Base-by-base conservation (phyloP, 2,329 filamentous ascomycete species). In the Monosporascus sp. region DNA sequence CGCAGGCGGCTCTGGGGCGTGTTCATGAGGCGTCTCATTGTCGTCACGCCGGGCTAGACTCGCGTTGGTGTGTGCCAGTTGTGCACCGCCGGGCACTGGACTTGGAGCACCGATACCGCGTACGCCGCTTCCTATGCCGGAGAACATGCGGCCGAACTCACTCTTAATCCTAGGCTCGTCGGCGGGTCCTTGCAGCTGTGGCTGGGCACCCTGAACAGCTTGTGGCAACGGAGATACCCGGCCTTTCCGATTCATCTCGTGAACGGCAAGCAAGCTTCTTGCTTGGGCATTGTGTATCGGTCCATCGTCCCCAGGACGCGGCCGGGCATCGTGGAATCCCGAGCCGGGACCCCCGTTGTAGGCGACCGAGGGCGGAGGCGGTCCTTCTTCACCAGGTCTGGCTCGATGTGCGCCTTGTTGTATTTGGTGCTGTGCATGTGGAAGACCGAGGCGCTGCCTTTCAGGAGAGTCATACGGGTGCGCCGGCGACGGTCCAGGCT, bases 101-200 rank as follows among this genome's bases (percentile, higher is more conserved):
- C 79, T 82, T 16, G 79, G 76, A 37, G 77, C 71, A 24, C 74
- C 75, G 54, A 80, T 75, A 41, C 71, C 74, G 56, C 72, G 76
- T 35, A 80, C 77, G 56, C 77, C 81, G 60, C 76, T 81, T 55
- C 77, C 92, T 60, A 97, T 91, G n/a, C 93, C 93, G 19, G 90
- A 91, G 72, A 96, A 97, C 79, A 97, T 96, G 57, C 91, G 86
- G 27, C 92, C 92, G 68, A 97, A 92, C 68, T 97, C 93, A 67
- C 86, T 95, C 77, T 97, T 96, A 65, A 97, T 96, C 44, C 88
- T 88, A 11, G 91, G 88, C 68, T 96, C 91, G 17, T 87, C 88
- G 16, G 85, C 84, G 6, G 91, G 89, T 3, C 88, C 89, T 51
- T 88, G 81, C 40, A 88, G 82, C 62, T 91, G 88, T 17, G 87